These are phyloP conservation scores for Globisporangium iwayamae DNA, from an alignment of 352 stramenopile species.

Conservation along the genomic window DNA sequence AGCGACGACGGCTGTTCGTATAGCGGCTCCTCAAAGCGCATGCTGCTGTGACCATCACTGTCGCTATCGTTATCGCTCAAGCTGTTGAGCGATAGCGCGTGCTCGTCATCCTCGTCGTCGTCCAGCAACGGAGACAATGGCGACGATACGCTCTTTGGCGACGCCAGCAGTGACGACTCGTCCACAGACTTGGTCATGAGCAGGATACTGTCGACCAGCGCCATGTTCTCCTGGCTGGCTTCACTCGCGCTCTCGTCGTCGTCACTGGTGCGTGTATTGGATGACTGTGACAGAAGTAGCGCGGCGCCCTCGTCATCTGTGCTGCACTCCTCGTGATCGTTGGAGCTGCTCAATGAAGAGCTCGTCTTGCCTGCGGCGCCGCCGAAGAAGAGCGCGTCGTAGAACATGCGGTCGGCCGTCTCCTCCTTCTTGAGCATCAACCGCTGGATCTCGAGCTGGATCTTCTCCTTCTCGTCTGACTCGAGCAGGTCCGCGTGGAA, in stretches of 20 bases:
- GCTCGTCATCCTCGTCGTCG: slow-evolving; percentile 45
- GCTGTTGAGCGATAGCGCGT: slow-evolving; percentile 13
- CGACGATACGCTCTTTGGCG: slow-evolving; percentile 59
- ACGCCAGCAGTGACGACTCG: slow-evolving; percentile 49
- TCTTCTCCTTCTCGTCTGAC: slow-evolving; percentile 78
- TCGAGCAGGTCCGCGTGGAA: slow-evolving; percentile 68
- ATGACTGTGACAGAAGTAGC: neutral
- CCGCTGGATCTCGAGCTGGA: slow-evolving; percentile 79
- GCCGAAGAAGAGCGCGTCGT: slow-evolving; percentile 30
- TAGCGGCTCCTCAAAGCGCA: slow-evolving; percentile 22
- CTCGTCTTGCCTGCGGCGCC: slow-evolving; percentile 4
- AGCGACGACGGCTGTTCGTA: slow-evolving; percentile 39
- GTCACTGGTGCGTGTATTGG: neutral
- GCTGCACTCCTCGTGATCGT: neutral
- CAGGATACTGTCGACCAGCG: slow-evolving; percentile 73
- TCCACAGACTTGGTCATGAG: slow-evolving; percentile 73
- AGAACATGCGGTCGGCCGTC: slow-evolving; percentile 25
- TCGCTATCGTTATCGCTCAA: slow-evolving; percentile 23
- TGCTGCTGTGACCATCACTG: slow-evolving; percentile 24
- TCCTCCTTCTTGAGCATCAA: slow-evolving; percentile 72
- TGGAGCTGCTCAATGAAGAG: neutral
- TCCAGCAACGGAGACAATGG: slow-evolving; percentile 41
- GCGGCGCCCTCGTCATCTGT: slow-evolving; percentile 14
- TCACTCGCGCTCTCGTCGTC: neutral
- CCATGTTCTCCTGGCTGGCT: slow-evolving; percentile 50